Percentiles rank a stretch among this genome's conserved stretches.
Conservation (phyloP, 768 basidiomycete species). For the Astraeus odoratus region DNA sequence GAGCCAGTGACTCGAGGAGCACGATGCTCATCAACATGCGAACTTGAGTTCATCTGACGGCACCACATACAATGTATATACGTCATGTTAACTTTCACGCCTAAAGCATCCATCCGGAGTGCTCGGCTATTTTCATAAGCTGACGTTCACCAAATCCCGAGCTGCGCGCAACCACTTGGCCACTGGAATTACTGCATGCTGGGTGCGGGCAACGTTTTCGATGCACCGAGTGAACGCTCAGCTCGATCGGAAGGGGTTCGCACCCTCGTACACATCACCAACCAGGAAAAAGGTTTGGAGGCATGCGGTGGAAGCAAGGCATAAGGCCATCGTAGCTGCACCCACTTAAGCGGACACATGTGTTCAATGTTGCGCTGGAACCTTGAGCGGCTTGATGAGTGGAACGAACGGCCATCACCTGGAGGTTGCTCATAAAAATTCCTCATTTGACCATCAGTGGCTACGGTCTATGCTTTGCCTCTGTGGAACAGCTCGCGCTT, state of each 20-base stretch:
- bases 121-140: no score
- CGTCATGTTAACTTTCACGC: not conserved
- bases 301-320: not conserved
- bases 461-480: no score
- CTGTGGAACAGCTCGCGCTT: not conserved
- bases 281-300: not conserved
- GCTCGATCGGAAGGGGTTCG: not conserved
- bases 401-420: not conserved
- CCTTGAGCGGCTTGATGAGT: not conserved
- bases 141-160: not conserved
- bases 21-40: not conserved
- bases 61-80: not conserved
- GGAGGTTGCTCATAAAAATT: not conserved
- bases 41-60: not conserved
- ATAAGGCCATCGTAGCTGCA: not conserved
- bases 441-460: not conserved
- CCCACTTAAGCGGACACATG: not conserved
- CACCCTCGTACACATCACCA: not conserved
- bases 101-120: no score
- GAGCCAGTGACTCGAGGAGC: no score
- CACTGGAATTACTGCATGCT: not conserved
- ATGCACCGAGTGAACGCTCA: not conserved
- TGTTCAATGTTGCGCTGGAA: not conserved
- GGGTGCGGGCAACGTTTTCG: not conserved
- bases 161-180: not conserved